Evolutionary conservation across 805 yeast species (phyloP).

Genomic region (Candida coquimbonensis): DNA sequence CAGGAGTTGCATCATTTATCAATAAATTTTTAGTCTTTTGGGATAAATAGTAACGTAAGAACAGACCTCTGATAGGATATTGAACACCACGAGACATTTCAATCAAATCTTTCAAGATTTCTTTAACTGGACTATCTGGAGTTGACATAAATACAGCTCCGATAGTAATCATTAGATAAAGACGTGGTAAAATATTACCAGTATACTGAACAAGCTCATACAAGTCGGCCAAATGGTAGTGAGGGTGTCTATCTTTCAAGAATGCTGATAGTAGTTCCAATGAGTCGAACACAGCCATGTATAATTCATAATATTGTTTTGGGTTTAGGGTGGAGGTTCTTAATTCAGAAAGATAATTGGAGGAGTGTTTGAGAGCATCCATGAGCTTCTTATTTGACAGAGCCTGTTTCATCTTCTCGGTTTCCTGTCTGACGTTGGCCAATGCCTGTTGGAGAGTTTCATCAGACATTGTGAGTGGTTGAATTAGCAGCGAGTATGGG

Average conservation of each 20-base stretch:
- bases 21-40: conserved; percentile 60
- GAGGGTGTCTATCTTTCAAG: conserved; percentile 59
- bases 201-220: conserved; percentile 95
- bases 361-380: conserved; percentile 84
- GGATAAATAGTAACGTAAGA: conserved; percentile 79
- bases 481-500: too few relatives aligned
- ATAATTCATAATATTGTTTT: conserved; percentile 88
- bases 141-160: conserved; percentile 83
- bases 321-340: conserved; percentile 74
- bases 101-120: conserved; percentile 89
- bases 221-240: conserved; percentile 74
- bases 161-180: conserved; percentile 91
- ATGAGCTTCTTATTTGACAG: conserved; percentile 46
- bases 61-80: conserved; percentile 88
- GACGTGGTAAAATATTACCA: conserved; percentile 85
- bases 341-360: conserved; percentile 73
- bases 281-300: conserved; percentile 78
- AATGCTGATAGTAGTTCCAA: conserved; percentile 60
- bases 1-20: conserved; percentile 16
- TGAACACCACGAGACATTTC: conserved; percentile 98
- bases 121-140: conserved; percentile 72
- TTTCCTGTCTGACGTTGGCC: conserved; percentile 2
- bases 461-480: not conserved
- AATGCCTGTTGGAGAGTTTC: conserved; percentile 6
- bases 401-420: conserved; percentile 6